Base-by-base conservation (phyloP, 1,284 basidiomycete genomes). In the Serendipita sp. region DNA sequence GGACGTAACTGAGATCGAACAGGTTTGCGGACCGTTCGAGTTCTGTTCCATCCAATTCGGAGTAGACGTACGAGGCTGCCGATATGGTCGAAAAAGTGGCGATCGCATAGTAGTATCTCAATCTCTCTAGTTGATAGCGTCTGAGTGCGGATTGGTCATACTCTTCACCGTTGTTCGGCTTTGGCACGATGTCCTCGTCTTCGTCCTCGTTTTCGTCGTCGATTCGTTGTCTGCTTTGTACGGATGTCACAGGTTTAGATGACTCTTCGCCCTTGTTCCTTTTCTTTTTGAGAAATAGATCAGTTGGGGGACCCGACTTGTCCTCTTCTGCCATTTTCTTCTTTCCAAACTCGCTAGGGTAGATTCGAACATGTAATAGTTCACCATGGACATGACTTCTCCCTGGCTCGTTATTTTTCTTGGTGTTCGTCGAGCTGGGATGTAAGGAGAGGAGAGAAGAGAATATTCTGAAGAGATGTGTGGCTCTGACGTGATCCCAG, bases 1-100 rank as follows among this genome's bases (percentile, higher is more conserved):
- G 93, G 1, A 97, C 91, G 73, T 90, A 96, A 70, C 91, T 93
- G 60, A 99, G 75, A 70, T 99, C 92, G 67, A 99, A 90, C 8
- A 97, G 81, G 72, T 99, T 99, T 3, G 96, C 96, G 0, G 95
- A 97, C 32, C 92, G 85, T 73, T 99, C 96, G 55, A 99, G 83
- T 73, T 99, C 96, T 2, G 95, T 92, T 13, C 93, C 93, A 67
- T 98, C 90, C 42, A 97, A 81, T 72, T 98, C 93, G 61, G 81
- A 75, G 72, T 90, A 89, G 15, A 96, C 83, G 71, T 93, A 86
- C 3, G 82, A 78, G 1, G 95, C 92, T 2, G 92, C 82, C 38
- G 85, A 79, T 3, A 83, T 77, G 5, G 85, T 83, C 70, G 95
- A 89, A 71, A 93, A 98, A 55, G 91, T 91, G 0, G 93, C 87